Evolutionary conservation across 345 rosid genomes (phyloP).

Genomic region (Syzygium aromaticum): DNA sequence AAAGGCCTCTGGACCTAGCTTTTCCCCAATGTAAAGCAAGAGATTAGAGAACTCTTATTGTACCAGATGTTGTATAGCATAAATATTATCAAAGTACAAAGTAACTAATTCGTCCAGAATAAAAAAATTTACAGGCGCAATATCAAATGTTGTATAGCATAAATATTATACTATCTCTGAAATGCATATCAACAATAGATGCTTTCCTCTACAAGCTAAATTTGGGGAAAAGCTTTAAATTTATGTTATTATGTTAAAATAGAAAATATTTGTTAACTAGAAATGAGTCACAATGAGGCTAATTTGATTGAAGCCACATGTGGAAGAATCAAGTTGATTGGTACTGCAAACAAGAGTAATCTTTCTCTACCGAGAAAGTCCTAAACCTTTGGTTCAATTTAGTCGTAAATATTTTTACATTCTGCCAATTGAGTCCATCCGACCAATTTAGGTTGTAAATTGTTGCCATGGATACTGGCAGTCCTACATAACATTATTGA

Average conservation of each 20-base stretch:
- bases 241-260: background rate
- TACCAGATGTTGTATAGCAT: background rate
- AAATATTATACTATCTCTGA: background rate
- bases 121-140: background rate
- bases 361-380: no score
- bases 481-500: no score
- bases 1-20: background rate
- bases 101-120: background rate
- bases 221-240: background rate
- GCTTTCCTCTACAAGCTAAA: background rate
- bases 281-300: background rate
- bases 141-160: background rate
- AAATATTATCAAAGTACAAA: background rate
- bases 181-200: background rate
- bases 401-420: no score
- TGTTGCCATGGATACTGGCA: no score
- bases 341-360: background rate
- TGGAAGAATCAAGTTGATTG: background rate
- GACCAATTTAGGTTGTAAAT: no score
- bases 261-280: background rate
- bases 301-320: background rate
- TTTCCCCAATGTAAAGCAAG: background rate
- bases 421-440: no score
- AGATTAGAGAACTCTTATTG: background rate
- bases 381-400: no score